A percentile compares a stretch with the other conserved stretches of the same genome.
Conservation (phyloP, 257 asterid species). For the Solanum rostratum region DNA sequence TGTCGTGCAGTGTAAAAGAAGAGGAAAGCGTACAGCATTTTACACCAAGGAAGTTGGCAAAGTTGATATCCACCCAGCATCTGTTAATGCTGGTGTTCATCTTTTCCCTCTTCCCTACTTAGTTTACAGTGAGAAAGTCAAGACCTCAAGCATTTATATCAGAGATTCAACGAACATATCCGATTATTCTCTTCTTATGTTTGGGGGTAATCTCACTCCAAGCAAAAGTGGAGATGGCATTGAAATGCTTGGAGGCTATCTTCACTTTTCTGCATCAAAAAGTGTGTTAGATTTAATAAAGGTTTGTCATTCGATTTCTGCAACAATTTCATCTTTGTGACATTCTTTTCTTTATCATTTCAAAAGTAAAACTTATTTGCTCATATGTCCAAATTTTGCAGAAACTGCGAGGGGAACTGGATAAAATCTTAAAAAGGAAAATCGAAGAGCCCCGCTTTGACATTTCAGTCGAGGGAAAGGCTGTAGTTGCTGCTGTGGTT, state of each 20-base stretch:
- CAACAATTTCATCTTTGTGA: neutral
- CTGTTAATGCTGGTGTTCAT: constrained; percentile 73
- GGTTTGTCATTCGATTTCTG: constrained; percentile 12
- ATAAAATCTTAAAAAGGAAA: constrained; percentile 70
- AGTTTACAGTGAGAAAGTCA: constrained; percentile 91
- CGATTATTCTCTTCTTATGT: constrained; percentile 85
- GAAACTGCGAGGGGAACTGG: constrained; percentile 84
- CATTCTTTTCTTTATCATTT: neutral
- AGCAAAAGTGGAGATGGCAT: constrained; percentile 69
- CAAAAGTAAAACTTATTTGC: neutral
- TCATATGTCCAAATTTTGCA: constrained; percentile 15
- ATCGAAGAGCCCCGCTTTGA: constrained; percentile 72
- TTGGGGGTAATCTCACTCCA: constrained; percentile 86
- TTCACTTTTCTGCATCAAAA: constrained; percentile 82
- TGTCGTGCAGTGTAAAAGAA: constrained; percentile 91
- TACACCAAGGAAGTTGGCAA: constrained; percentile 83
- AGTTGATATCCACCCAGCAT: constrained; percentile 88
- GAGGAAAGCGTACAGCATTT: constrained; percentile 78
- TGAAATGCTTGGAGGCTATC: constrained; percentile 96
- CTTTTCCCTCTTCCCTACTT: constrained; percentile 83
- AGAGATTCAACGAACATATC: constrained; percentile 91
- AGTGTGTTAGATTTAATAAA: constrained; percentile 65
- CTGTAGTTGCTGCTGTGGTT: constrained; percentile 64
- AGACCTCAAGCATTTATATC: constrained; percentile 58
- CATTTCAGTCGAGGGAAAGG: constrained; percentile 58